A percentile compares a stretch with the other conserved stretches of the same genome.
These are phyloP conservation scores for Lunularia cruciata DNA, from an alignment of 225 moss, liverwort and hornwort species.

Conservation along the genomic window DNA sequence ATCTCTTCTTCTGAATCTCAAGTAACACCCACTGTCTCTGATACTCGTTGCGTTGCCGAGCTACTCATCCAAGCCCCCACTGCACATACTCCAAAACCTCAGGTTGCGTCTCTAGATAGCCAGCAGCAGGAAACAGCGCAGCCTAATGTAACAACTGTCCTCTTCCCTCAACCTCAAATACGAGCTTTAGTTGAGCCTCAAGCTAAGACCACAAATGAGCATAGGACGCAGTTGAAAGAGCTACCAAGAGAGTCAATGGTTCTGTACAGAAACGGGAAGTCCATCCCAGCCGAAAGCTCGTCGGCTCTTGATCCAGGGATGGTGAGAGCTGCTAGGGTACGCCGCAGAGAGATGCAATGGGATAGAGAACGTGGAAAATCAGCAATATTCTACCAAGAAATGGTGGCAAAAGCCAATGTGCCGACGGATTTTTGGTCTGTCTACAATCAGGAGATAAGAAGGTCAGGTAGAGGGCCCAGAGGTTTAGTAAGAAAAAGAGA, in stretches of 20 bases:
- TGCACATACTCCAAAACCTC: neutral
- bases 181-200: neutral
- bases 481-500: neutral
- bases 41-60: neutral
- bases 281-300: neutral
- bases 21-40: neutral
- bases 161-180: conserved; percentile 25
- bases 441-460: conserved; percentile 19
- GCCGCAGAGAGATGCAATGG: conserved; percentile 10
- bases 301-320: neutral
- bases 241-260: neutral
- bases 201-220: neutral
- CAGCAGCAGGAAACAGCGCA: neutral
- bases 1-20: neutral
- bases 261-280: neutral
- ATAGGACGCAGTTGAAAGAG: neutral
- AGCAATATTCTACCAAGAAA: conserved; percentile 31
- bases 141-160: neutral
- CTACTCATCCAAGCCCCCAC: neutral
- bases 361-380: neutral
- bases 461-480: neutral
- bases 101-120: neutral
- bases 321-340: conserved; percentile 13
- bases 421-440: conserved; percentile 31
- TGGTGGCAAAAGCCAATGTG: conserved; percentile 24